phyloP scores from a whole-genome alignment of 176 grass and related monocot species.

The Typha latifolia region DNA sequence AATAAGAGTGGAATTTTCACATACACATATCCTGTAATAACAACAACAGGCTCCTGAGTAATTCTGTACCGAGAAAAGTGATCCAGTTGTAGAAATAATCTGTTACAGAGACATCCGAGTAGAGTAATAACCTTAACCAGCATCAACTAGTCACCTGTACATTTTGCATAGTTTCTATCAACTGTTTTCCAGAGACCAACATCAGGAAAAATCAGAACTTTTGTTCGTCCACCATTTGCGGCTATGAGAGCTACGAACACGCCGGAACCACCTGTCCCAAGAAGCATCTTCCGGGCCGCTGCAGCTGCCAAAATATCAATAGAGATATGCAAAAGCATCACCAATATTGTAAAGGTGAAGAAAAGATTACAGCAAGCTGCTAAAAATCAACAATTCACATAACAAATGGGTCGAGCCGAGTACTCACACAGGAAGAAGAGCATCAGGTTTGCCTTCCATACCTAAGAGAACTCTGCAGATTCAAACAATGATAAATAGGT shows the following conservation, averaged over 20 bases:
- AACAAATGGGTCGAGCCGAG: neutral
- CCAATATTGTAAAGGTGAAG: neutral
- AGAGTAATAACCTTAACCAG: too few relatives aligned
- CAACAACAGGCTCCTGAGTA: too few relatives aligned
- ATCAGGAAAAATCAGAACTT: slow-evolving; percentile 74
- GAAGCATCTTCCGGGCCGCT: slow-evolving; percentile 73
- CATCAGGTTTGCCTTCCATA: slow-evolving; percentile 76
- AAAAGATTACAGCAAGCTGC: neutral
- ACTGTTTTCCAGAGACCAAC: neutral
- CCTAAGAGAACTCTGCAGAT: slow-evolving; percentile 55
- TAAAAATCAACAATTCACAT: neutral
- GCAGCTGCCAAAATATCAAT: slow-evolving; percentile 38
- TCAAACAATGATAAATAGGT: slow-evolving; percentile 8
- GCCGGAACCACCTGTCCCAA: slow-evolving; percentile 94
- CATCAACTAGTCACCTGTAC: too few relatives aligned
- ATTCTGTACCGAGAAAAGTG: too few relatives aligned
- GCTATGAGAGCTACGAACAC: slow-evolving; percentile 70
- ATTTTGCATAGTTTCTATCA: too few relatives aligned
- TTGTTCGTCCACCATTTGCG: slow-evolving; percentile 80
- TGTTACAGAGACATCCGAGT: too few relatives aligned
- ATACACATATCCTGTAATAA: too few relatives aligned
- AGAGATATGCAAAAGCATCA: neutral
- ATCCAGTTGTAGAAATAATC: too few relatives aligned
- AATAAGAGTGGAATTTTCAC: too few relatives aligned
- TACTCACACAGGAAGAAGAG: slow-evolving; percentile 81